These are phyloP conservation scores for Starmerella asiatica DNA, from an alignment of 805 yeast species.

Conservation along the genomic window DNA sequence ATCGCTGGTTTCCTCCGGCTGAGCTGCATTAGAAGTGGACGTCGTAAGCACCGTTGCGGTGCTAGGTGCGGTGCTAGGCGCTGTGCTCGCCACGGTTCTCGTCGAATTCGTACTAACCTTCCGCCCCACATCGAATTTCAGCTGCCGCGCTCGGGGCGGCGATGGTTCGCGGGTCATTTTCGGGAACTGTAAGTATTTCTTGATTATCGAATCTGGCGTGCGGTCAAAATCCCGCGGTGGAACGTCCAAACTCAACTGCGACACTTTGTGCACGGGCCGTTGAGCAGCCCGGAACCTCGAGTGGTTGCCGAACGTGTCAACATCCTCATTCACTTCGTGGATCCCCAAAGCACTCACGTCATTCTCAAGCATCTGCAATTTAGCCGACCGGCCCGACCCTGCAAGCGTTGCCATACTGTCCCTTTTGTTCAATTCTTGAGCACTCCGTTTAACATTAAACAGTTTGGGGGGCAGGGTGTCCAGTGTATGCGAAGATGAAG, in stretches of 20 bases:
- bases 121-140: no score
- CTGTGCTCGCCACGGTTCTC: not conserved
- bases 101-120: not conserved
- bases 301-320: not conserved
- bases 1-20: not conserved
- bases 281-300: no score
- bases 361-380: not conserved
- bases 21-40: not conserved
- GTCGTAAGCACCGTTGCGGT: not conserved
- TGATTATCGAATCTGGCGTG: not conserved
- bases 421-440: not conserved
- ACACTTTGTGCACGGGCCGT: not conserved
- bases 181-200: not conserved
- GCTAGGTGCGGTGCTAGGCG: not conserved
- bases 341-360: not conserved
- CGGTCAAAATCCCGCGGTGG: no score
- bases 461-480: slow-evolving; percentile 14
- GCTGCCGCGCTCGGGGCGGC: no score
- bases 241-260: no score
- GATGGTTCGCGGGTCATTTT: not conserved
- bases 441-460: slow-evolving; percentile 4
- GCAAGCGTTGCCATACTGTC: not conserved
- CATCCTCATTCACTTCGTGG: not conserved
- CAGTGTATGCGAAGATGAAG: slow-evolving; percentile 5
- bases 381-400: not conserved